These are phyloP conservation scores for Calocybe gangraenosa DNA, from an alignment of 768 basidiomycete genomes.

Conservation along the genomic window DNA sequence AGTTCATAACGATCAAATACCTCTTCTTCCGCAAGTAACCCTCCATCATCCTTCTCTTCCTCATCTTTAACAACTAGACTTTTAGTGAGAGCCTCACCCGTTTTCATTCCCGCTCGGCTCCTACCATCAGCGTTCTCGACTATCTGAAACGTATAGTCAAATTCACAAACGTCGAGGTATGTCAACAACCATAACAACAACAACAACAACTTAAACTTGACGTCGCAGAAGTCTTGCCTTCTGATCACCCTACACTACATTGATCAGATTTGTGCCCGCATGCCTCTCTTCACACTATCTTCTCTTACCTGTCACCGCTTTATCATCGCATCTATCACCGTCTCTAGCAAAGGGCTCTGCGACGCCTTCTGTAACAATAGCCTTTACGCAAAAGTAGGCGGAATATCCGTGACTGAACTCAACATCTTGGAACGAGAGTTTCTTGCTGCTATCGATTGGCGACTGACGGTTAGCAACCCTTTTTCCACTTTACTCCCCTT, in stretches of 20 bases:
- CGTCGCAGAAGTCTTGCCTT: conserved; percentile 66
- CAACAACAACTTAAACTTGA: too few species aligned
- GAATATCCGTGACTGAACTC: conserved; percentile 86
- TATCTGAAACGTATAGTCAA: conserved; percentile 92
- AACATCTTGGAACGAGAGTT: conserved; percentile 96
- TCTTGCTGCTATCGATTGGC: conserved; percentile 89
- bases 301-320: conserved; percentile 98
- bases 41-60: conserved; percentile 8
- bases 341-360: conserved; percentile 91
- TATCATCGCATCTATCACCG: conserved; percentile 88
- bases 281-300: conserved; percentile 87
- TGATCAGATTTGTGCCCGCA: conserved; percentile 87
- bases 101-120: conserved; percentile 92
- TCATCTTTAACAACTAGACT: conserved; percentile 15
- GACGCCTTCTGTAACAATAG: conserved; percentile 95
- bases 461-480: conserved; percentile 73
- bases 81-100: conserved; percentile 84
- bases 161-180: conserved; percentile 94
- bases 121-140: conserved; percentile 83
- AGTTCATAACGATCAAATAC: conserved; percentile 93
- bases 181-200: too few species aligned
- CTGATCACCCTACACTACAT: conserved; percentile 85
- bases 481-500: conserved; percentile 14
- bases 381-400: conserved; percentile 95
- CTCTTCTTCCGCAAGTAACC: conserved; percentile 70